Conservation (phyloP, 768 basidiomycete species). For the Tylopilus felleus region DNA sequence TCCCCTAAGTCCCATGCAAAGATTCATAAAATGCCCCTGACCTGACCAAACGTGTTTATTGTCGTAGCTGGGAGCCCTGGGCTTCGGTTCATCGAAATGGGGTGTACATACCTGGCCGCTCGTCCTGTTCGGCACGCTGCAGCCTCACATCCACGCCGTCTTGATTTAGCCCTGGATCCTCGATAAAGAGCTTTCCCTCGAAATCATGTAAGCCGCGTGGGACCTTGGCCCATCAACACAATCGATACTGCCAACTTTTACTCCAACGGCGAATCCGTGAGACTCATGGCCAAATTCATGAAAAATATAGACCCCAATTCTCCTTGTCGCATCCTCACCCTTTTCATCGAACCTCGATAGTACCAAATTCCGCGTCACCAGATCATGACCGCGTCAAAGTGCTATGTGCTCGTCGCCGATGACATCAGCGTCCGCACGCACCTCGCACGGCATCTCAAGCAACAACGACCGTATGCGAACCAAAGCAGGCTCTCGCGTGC, state of each 20-base stretch:
- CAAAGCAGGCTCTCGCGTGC: conserved; percentile 32
- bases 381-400: too few relatives aligned
- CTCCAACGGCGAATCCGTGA: conserved; percentile 36
- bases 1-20: too few relatives aligned
- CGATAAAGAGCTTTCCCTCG: conserved; percentile 27
- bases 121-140: neutral
- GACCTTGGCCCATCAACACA: conserved; percentile 39
- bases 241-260: conserved; percentile 40
- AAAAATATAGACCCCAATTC: conserved; percentile 22
- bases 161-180: conserved; percentile 24
- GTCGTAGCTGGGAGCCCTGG: conserved; percentile 25
- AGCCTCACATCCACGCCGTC: neutral
- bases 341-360: conserved; percentile 7
- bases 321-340: too few relatives aligned
- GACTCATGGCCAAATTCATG: conserved; percentile 36
- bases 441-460: neutral
- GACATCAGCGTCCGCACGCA: too few relatives aligned
- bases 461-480: conserved; percentile 26
- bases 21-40: neutral
- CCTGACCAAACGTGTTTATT: neutral
- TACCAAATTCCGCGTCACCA: too few relatives aligned
- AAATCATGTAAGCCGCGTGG: conserved; percentile 39
- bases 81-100: conserved; percentile 29
- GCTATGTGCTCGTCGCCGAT: too few relatives aligned
- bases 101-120: conserved; percentile 10